phyloP scores from a whole-genome alignment of 192 early-diverging fungal species.

The Gryganskiella cystojenkinii region DNA sequence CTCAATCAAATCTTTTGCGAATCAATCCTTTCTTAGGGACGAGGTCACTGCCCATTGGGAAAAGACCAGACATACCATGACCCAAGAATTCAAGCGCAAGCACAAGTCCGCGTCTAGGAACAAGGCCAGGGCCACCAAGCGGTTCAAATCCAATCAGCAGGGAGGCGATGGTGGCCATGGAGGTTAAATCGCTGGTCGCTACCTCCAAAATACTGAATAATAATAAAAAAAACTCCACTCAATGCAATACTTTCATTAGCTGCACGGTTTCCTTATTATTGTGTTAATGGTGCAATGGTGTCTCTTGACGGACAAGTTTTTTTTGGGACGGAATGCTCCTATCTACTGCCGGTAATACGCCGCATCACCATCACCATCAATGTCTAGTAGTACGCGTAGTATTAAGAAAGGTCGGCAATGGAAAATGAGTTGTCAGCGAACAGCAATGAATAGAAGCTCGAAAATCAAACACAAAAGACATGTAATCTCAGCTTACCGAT shows the following conservation, averaged over 20 bases:
- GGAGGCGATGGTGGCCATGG: slow-evolving; percentile 5
- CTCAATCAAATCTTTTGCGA: no score
- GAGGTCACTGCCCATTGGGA: slow-evolving; percentile 67
- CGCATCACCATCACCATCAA: slow-evolving; percentile 49
- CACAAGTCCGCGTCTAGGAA: slow-evolving; percentile 64
- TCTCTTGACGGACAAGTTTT: no score
- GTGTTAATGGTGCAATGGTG: no score
- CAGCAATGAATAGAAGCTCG: neutral
- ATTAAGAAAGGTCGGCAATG: neutral
- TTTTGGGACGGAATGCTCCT: no score
- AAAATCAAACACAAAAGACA: neutral
- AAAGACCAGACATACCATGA: slow-evolving; percentile 62
- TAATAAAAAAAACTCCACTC: neutral
- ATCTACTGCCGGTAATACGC: neutral
- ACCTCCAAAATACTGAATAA: neutral
- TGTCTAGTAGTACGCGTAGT: slow-evolving; percentile 18
- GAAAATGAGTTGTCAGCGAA: neutral
- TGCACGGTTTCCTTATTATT: no score
- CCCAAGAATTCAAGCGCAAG: slow-evolving; percentile 73
- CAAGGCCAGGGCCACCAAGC: slow-evolving; percentile 43
- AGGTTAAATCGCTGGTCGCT: neutral
- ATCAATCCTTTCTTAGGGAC: slow-evolving; percentile 59
- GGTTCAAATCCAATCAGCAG: slow-evolving; percentile 12
- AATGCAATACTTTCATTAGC: no score
- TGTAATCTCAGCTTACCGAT: slow-evolving; percentile 27